Percentiles rank a stretch among this genome's conserved stretches.
Evolutionary conservation across 225 moss, liverwort and hornwort genomes (phyloP).

Genomic region (Antitrichia curtipendula): DNA sequence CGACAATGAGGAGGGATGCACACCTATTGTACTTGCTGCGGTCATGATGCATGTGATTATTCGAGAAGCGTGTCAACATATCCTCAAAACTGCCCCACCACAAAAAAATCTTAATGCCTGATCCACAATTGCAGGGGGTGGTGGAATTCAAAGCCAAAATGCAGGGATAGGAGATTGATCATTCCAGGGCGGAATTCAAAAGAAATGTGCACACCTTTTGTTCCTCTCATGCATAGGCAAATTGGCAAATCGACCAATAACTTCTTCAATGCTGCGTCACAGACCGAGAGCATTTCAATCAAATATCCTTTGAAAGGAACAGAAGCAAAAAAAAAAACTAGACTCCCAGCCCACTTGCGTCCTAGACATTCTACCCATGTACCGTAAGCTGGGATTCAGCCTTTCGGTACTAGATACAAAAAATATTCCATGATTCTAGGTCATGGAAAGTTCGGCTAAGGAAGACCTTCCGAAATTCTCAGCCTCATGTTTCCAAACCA

Average conservation of each 20-base stretch:
- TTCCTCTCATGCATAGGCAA: slow-evolving; percentile 47
- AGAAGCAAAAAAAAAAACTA: neutral
- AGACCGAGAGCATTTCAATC: neutral
- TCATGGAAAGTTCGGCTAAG: neutral
- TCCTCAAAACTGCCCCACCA: slow-evolving; percentile 49
- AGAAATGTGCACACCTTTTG: slow-evolving; percentile 20
- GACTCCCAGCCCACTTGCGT: neutral
- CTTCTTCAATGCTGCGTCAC: slow-evolving; percentile 47
- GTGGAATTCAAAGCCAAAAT: neutral
- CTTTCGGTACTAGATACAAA: neutral
- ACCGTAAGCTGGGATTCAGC: neutral
- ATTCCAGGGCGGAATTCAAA: neutral
- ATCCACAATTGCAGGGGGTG: neutral
- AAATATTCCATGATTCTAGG: neutral
- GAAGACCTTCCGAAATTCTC: neutral
- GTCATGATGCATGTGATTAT: slow-evolving; percentile 52
- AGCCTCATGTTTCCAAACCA: neutral
- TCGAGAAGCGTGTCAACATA: slow-evolving; percentile 54
- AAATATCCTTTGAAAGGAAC: too few relatives aligned
- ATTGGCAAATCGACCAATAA: slow-evolving; percentile 41
- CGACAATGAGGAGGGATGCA: neutral
- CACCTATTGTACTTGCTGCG: slow-evolving; percentile 51
- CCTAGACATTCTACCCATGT: neutral
- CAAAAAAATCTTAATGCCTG: neutral
- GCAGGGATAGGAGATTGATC: neutral